These are phyloP conservation scores for Neurospora cerealis DNA, from an alignment of 495 filamentous ascomycete species.

Conservation along the genomic window DNA sequence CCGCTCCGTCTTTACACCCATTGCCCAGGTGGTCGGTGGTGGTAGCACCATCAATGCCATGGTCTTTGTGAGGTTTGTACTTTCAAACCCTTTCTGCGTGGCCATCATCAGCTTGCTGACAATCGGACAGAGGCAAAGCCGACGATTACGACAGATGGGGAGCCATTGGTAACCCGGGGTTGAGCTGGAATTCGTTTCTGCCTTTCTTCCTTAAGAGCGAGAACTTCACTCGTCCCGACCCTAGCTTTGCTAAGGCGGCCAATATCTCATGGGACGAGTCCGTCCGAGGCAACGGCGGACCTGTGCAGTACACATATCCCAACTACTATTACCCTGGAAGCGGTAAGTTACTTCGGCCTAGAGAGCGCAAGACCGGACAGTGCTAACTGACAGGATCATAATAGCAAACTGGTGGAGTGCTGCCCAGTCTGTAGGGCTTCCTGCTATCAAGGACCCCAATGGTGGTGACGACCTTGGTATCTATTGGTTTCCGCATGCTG, in stretches of 20 bases:
- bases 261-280: constrained; percentile 32
- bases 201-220: constrained; percentile 47
- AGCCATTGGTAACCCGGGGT: constrained; percentile 48
- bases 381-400: background rate
- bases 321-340: constrained; percentile 29
- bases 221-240: constrained; percentile 17
- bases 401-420: constrained; percentile 23
- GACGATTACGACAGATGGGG: constrained; percentile 51
- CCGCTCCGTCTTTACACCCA: constrained; percentile 9
- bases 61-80: constrained; percentile 24
- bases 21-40: constrained; percentile 31
- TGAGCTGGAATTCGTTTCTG: constrained; percentile 50
- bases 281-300: constrained; percentile 28
- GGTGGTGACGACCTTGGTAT: constrained; percentile 17
- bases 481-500: constrained; percentile 27
- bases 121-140: constrained; percentile 19
- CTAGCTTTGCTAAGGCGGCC: constrained; percentile 11
- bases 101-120: background rate
- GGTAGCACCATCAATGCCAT: constrained; percentile 34
- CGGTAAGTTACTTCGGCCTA: background rate
- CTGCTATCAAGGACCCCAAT: constrained; percentile 25
- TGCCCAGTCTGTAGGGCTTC: constrained; percentile 19
- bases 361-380: background rate
- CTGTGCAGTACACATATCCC: constrained; percentile 31
- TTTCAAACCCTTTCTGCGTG: background rate